phyloP scores from a whole-genome alignment of 805 yeast species.

The Lachancea waltii region DNA sequence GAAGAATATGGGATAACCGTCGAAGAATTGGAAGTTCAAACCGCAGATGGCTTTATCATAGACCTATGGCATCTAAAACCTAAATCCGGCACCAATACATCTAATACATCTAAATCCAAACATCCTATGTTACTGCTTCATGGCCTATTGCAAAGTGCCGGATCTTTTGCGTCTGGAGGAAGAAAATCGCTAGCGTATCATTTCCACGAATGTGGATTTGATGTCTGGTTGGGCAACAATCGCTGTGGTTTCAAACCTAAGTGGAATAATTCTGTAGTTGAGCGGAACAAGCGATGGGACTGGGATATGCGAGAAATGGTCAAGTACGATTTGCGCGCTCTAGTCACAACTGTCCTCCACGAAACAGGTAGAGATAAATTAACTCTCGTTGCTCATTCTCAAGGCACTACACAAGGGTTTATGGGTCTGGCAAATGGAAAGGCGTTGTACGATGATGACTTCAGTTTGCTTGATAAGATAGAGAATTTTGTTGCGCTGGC shows the following conservation, averaged over 20 bases:
- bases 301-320: constrained; percentile 92
- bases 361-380: constrained; percentile 38
- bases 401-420: constrained; percentile 86
- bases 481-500: constrained; percentile 72
- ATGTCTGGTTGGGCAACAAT: constrained; percentile 89
- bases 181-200: constrained; percentile 64
- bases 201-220: constrained; percentile 53
- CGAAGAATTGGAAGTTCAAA: constrained; percentile 52
- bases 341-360: constrained; percentile 54
- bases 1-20: constrained; percentile 53
- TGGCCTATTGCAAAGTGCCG: constrained; percentile 83
- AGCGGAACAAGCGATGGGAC: constrained; percentile 59
- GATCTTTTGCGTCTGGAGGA: constrained; percentile 81
- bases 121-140: constrained; percentile 75
- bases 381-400: constrained; percentile 76
- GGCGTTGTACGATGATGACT: constrained; percentile 27
- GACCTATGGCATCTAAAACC: constrained; percentile 46
- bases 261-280: constrained; percentile 44
- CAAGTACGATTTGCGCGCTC: constrained; percentile 63
- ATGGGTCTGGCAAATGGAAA: constrained; percentile 51
- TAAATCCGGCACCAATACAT: no score
- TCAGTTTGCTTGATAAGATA: constrained; percentile 44
- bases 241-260: constrained; percentile 77
- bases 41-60: constrained; percentile 77
- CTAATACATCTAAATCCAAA: constrained; percentile 18